Evolutionary conservation across 1,284 basidiomycete genomes (phyloP), one percentile per base, ranked within the genome.

Genomic region (Vanrija sp.): DNA sequence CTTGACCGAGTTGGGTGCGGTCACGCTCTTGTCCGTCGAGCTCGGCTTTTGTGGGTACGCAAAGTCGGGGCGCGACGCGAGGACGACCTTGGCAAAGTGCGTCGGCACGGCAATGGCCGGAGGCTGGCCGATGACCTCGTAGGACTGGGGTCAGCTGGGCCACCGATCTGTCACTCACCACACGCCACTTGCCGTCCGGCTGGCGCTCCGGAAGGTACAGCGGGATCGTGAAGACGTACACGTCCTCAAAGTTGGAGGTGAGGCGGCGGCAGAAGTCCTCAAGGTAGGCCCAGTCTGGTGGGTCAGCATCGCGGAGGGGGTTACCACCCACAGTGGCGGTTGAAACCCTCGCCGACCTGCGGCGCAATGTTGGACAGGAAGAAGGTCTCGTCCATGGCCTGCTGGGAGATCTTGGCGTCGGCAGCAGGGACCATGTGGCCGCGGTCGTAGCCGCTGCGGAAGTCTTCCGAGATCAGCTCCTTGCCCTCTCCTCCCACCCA

Each of bases 371-470:
- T 99, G 5, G 90, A 87, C 48, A 99, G 78, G 43, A 89, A 79
- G 77, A 99, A 98, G 0, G 96, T 99, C 78, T 98, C 92, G 73
- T 98, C 78, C 95, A 98, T 98, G 5, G 95, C 96, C 56, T 84
- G 81, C 81, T 97, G 79, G 3, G 69, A 75, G 28, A 79, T 77
- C 73, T 96, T 98, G 8, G 93, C 94, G 74, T 98, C 96, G 34
- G 95, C 95, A n/a, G 95, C 95, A 38, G 95, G 93, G 0, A 92
- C 91, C 94, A 98, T 98, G 75, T 98, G 95, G 44, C 95, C 96
- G 16, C 95, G 85, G 72, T 97, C 95, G 75, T 98, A 98, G 14
- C 95, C 95, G 65, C 89, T 93, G 57, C 83, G 82, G 76, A 97
- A 95, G 74, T 98, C 82, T 75, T 49, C 5, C 18, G 4, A 6